Percentiles rank a stretch among this genome's conserved stretches.
phyloP scores from a whole-genome alignment of 1,284 basidiomycete species.

The Xerocomus amazonicus region DNA sequence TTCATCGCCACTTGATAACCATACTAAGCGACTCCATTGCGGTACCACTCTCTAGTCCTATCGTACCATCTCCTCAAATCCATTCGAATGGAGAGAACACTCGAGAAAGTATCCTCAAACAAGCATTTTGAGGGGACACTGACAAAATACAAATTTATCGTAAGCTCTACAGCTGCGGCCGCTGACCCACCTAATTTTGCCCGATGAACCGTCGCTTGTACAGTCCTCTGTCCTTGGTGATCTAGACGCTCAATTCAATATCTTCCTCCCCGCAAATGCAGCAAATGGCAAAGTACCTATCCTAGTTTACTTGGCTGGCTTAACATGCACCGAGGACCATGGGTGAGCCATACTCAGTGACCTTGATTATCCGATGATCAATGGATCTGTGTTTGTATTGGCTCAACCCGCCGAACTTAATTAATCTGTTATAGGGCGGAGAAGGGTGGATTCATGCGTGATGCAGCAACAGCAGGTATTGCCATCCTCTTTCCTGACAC shows the following conservation, averaged over 20 bases:
- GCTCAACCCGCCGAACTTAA: not conserved
- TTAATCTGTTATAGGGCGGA: conserved; percentile 56
- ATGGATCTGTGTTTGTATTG: not conserved
- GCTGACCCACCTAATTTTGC: not conserved
- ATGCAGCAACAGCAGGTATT: conserved; percentile 79
- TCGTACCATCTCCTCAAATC: not conserved
- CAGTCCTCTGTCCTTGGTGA: conserved; percentile 75
- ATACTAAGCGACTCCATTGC: too few species aligned
- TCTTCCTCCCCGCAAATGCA: conserved; percentile 79
- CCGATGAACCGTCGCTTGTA: not conserved
- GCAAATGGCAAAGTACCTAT: conserved; percentile 66
- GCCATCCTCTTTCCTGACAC: conserved; percentile 97
- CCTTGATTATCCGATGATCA: not conserved
- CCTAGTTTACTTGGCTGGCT: conserved; percentile 86
- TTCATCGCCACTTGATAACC: too few species aligned
- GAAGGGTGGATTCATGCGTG: conserved; percentile 82
- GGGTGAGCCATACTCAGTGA: too few species aligned
- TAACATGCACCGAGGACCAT: conserved; percentile 97
- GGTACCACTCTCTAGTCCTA: too few species aligned
- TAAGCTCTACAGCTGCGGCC: conserved; percentile 26
- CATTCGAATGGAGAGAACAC: conserved; percentile 18
- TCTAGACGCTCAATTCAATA: conserved; percentile 81
- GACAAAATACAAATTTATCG: conserved; percentile 86
- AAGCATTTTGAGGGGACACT: conserved; percentile 78
- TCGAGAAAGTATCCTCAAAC: conserved; percentile 53